Base-by-base conservation (phyloP, 2,329 filamentous ascomycete genomes). In the Cucurbitaria berberidis region DNA sequence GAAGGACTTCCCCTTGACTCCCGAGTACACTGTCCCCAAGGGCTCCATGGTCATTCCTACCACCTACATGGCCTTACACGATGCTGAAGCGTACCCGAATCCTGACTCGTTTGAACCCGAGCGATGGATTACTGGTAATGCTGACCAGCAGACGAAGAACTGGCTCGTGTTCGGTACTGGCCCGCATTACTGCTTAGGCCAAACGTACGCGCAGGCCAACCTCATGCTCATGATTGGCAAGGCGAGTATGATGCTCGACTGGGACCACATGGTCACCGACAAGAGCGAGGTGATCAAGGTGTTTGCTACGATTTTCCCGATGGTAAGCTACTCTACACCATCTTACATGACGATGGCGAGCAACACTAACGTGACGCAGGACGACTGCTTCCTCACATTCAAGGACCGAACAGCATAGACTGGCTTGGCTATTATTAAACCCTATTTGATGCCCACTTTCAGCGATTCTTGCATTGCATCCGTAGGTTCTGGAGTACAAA, bases 221-320 rank as follows among this genome's bases (percentile, higher is more conserved):
- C 80, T 99, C 67, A 93, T 90, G 71, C 85, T 91, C 41, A 89
- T 96, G 83, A 84, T 96, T 69, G 93, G 92, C 72, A 96, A 95
- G 83, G 93, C 92, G 8, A 89, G 90, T 61, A 82, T 96, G 75
- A 82, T 87, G 72, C 82, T 98, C 63, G 87, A 98, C 76, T 98
- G 93, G 93, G 84, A 87, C 74, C 95, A 99, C 76, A 86, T 91
- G 73, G 78, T 91, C 16, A 98, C 95, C 10, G 86, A 89, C 0
- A 71, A 82, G 53, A 96, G 91, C 0, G 95, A 99, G 79, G 88
- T 96, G 77, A 98, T 99, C 77, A 93, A 96, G 81, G 93, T 98
- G 63, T 99, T 98, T 79, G 95, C 95, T 35, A 97, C 92, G 24
- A 96, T 99, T 66, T 99, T 99, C 84, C 95, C 95, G 51, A 89